Conservation (phyloP, 2,329 filamentous ascomycete species). For the Scedosporium apiospermum region DNA sequence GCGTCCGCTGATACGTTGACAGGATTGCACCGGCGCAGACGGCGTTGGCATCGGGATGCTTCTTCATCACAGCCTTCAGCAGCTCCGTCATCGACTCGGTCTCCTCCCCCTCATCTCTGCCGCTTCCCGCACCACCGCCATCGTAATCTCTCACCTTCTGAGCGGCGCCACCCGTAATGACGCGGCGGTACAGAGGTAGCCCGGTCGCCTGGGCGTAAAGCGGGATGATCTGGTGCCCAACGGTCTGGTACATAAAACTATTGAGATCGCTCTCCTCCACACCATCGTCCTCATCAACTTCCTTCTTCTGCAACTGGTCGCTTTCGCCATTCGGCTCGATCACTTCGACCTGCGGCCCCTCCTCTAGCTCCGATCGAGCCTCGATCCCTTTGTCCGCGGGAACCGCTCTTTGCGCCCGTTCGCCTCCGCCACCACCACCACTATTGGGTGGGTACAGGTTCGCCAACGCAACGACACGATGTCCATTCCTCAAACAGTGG, state of each 20-base stretch:
- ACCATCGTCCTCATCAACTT: conserved; percentile 5
- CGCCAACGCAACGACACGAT: conserved; percentile 76
- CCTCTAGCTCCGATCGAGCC: not conserved
- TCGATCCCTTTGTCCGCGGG: not conserved
- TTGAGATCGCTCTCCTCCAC: conserved; percentile 53
- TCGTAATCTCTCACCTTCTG: conserved; percentile 64
- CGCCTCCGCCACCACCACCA: not conserved
- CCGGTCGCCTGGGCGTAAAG: conserved; percentile 72
- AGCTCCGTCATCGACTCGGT: conserved; percentile 79
- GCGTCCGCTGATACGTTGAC: conserved; percentile 89
- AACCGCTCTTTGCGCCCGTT: conserved; percentile 4
- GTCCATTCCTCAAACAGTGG: conserved; percentile 80
- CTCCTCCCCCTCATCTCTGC: conserved; percentile 50
- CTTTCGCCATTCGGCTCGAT: conserved; percentile 10
- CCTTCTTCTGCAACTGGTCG: conserved; percentile 1
- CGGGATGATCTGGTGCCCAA: conserved; percentile 79
- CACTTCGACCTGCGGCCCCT: not conserved
- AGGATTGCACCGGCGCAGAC: conserved; percentile 86
- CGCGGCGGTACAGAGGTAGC: conserved; percentile 73
- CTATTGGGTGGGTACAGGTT: conserved; percentile 61
- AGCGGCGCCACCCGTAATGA: conserved; percentile 63
- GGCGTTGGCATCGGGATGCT: conserved; percentile 75
- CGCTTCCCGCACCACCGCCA: conserved; percentile 11
- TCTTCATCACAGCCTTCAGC: conserved; percentile 53
- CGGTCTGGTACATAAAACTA: conserved; percentile 99